Evolutionary conservation across 2,329 filamentous ascomycete genomes (phyloP).

Genomic region (Fusarium setosum): DNA sequence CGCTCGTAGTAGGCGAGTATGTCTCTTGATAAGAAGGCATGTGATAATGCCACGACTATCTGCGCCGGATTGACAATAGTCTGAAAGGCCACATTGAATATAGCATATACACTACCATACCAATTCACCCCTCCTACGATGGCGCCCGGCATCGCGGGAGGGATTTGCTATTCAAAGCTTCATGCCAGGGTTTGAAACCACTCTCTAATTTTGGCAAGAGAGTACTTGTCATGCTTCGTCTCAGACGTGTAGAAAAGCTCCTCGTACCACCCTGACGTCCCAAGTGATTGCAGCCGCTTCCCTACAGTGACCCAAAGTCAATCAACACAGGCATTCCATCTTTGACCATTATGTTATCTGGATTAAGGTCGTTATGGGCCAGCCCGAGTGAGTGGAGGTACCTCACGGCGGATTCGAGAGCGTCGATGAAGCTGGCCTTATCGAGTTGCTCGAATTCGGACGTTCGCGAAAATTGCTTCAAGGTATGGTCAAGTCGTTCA

Average conservation of each 20-base stretch:
- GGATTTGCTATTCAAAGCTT: too few species aligned
- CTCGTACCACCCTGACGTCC: conserved; percentile 27
- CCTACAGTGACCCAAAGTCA: conserved; percentile 29
- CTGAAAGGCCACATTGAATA: too few species aligned
- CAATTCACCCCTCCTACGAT: too few species aligned
- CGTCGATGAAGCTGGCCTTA: conserved; percentile 8
- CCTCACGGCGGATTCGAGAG: conserved; percentile 17
- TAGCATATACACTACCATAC: too few species aligned
- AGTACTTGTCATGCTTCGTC: conserved; percentile 19
- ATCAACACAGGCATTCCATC: conserved; percentile 25
- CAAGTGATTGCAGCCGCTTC: background rate
- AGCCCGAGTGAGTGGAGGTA: conserved; percentile 31
- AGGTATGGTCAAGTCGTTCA: conserved; percentile 3
- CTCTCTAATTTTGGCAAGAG: conserved; percentile 18
- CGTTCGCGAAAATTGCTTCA: background rate
- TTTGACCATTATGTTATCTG: conserved; percentile 31
- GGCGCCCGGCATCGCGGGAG: too few species aligned
- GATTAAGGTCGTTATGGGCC: conserved; percentile 37
- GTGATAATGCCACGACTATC: too few species aligned
- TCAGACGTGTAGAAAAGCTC: conserved; percentile 26
- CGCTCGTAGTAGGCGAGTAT: too few species aligned
- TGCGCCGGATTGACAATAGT: too few species aligned
- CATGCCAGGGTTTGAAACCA: too few species aligned
- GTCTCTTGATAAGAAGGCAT: too few species aligned
- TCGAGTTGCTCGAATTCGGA: conserved; percentile 11